Evolutionary conservation across 202 grass and related monocot species (phyloP).

Genomic region (Brachypodium distachyon): DNA sequence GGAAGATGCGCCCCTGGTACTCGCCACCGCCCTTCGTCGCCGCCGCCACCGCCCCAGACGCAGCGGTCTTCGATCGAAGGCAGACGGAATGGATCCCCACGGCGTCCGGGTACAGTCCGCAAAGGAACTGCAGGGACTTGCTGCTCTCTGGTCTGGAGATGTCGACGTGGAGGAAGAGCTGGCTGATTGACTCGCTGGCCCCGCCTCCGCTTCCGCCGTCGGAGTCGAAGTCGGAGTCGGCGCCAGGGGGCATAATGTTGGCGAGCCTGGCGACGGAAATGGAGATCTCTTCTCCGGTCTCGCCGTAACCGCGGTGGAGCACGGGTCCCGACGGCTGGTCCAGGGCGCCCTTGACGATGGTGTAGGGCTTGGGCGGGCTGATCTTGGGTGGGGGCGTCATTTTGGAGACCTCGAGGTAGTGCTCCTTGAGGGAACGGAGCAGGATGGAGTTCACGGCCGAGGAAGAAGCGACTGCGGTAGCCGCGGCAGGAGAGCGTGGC

Average conservation of each 20-base stretch:
- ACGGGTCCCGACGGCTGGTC: constrained; percentile 55
- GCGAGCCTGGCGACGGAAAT: constrained; percentile 82
- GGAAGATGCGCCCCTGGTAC: constrained; percentile 80
- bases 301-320: constrained; percentile 50
- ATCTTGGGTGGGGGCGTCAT: constrained; percentile 80
- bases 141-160: constrained; percentile 55
- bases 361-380: constrained; percentile 58
- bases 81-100: constrained; percentile 88
- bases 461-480: constrained; percentile 21
- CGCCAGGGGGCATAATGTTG: constrained; percentile 60
- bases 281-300: constrained; percentile 65
- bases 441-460: constrained; percentile 64
- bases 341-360: constrained; percentile 73
- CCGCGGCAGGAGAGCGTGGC: not conserved
- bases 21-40: constrained; percentile 23
- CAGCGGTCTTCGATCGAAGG: constrained; percentile 53
- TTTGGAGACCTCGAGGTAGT: constrained; percentile 82
- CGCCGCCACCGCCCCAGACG: not conserved
- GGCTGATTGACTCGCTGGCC: constrained; percentile 51
- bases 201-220: constrained; percentile 19
- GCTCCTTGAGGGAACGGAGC: constrained; percentile 90
- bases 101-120: constrained; percentile 83
- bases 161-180: constrained; percentile 91
- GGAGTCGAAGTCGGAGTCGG: constrained; percentile 23
- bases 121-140: constrained; percentile 86